Conservation (phyloP, 2,329 filamentous ascomycete species). For the Chaetomium sp. region DNA sequence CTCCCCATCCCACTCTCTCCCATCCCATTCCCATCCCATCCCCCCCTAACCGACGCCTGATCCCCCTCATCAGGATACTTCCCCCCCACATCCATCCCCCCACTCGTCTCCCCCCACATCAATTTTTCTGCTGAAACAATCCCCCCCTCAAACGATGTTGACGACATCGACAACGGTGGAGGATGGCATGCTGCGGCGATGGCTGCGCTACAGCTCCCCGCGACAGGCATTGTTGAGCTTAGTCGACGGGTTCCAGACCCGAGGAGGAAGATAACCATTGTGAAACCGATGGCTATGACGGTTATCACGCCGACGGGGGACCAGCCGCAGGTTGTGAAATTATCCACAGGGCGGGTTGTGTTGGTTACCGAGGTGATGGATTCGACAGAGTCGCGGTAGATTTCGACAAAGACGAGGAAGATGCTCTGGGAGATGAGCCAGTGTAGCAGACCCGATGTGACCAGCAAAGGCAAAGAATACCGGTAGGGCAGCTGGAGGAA, state of each 20-base stretch:
- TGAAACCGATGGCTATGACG: neutral
- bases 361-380: neutral
- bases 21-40: neutral
- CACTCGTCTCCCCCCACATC: neutral
- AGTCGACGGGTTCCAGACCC: neutral
- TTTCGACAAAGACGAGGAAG: conserved; percentile 31
- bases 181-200: conserved; percentile 2
- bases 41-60: neutral
- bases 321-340: conserved; percentile 1
- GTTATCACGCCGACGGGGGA: neutral
- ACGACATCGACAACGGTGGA: neutral
- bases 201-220: conserved; percentile 7
- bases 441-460: conserved; percentile 34
- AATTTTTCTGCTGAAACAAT: neutral
- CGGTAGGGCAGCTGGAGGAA: conserved; percentile 40
- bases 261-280: neutral
- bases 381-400: neutral
- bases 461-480: conserved; percentile 37
- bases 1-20: no score
- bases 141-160: neutral
- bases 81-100: neutral
- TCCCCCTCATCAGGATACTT: neutral
- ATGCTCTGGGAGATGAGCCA: conserved; percentile 44
- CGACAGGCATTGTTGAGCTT: conserved; percentile 1
- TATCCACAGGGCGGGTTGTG: neutral